phyloP scores from a whole-genome alignment of 78 protist species.

The Tieghemostelium lacteum region DNA sequence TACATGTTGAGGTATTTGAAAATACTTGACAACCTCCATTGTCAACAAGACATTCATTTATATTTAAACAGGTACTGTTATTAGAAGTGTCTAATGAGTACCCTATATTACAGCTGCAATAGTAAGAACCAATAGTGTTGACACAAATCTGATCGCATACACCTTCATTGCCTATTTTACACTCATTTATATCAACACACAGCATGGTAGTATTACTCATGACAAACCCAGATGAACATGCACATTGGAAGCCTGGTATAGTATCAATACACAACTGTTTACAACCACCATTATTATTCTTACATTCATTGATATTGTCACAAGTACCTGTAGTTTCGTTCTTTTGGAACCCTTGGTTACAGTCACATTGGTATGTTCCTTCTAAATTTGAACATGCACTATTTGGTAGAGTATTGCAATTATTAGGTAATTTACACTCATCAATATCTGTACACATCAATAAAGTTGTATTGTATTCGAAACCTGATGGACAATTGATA shows the following conservation, averaged over 20 bases:
- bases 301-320: neutral
- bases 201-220: too few species aligned
- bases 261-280: too few species aligned
- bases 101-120: neutral
- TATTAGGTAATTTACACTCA: neutral
- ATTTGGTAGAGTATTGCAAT: neutral
- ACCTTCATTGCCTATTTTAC: too few species aligned
- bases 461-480: neutral
- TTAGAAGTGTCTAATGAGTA: neutral
- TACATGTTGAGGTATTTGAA: too few species aligned
- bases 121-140: neutral
- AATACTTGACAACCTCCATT: too few species aligned
- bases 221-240: neutral
- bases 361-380: neutral
- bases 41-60: neutral
- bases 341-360: neutral
- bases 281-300: neutral
- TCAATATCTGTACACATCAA: neutral
- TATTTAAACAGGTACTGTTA: neutral
- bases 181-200: neutral
- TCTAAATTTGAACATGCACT: neutral
- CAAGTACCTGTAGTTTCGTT: neutral
- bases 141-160: neutral
- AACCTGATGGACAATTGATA: neutral
- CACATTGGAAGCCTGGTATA: too few species aligned